Conservation (phyloP, 768 basidiomycete genomes). For the Coprinopsis cinerea region DNA sequence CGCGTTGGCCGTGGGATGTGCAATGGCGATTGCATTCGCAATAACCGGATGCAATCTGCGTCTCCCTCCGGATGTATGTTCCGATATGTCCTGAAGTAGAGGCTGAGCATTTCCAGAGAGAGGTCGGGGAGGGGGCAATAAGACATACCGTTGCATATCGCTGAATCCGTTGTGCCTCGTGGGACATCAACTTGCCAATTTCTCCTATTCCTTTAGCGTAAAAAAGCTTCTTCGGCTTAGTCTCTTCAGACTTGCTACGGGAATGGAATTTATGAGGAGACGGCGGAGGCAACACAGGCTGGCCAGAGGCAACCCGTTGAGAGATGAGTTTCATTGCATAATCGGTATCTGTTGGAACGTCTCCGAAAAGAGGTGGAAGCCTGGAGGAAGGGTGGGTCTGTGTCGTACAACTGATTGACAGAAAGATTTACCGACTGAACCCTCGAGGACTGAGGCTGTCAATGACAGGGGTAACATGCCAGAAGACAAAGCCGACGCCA, state of each 20-base stretch:
- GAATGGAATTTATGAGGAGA: constrained; percentile 6
- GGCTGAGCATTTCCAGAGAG: too few species aligned
- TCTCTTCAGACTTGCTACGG: constrained; percentile 8
- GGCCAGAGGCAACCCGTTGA: constrained; percentile 49
- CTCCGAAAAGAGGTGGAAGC: constrained; percentile 39
- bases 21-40: constrained; percentile 16
- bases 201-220: constrained; percentile 20
- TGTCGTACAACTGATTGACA: background rate
- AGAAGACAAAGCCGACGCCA: constrained; percentile 46
- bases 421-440: constrained; percentile 34
- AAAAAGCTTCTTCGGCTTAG: constrained; percentile 11
- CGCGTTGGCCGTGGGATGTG: constrained; percentile 14
- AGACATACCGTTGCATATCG: constrained; percentile 25
- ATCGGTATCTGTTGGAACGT: constrained; percentile 62
- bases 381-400: constrained; percentile 22
- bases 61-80: too few species aligned
- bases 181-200: constrained; percentile 37
- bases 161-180: constrained; percentile 36
- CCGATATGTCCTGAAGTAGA: background rate
- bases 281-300: constrained; percentile 36
- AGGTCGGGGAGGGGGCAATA: background rate
- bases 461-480: constrained; percentile 59
- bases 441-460: constrained; percentile 42
- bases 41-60: constrained; percentile 18
- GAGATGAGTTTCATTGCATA: constrained; percentile 68